A percentile compares a stretch with the other conserved stretches of the same genome.
phyloP scores from a whole-genome alignment of 2,329 filamentous ascomycete species.

The Monilinia aucupariae region DNA sequence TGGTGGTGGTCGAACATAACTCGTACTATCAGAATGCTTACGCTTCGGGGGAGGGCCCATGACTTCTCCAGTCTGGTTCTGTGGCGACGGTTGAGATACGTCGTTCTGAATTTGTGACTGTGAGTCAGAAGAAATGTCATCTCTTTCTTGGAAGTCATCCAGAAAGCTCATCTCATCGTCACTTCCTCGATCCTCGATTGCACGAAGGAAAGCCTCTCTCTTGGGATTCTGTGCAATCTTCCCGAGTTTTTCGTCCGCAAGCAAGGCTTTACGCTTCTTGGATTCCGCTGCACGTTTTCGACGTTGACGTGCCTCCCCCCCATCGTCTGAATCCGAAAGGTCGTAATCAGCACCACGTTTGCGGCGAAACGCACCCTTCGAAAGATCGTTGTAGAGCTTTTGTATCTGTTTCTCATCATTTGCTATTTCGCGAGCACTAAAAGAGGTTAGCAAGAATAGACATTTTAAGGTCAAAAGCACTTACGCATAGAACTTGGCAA shows the following conservation, averaged over 20 bases:
- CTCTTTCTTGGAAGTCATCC: constrained; percentile 45
- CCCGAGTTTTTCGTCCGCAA: constrained; percentile 83
- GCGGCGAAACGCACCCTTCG: constrained; percentile 77
- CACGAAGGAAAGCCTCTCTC: constrained; percentile 82
- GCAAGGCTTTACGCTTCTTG: constrained; percentile 82
- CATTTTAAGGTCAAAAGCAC: constrained; percentile 37
- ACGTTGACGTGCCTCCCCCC: constrained; percentile 67
- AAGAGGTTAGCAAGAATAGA: constrained; percentile 15
- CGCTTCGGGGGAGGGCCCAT: constrained; percentile 36
- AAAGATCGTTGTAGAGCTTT: constrained; percentile 89
- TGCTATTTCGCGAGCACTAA: constrained; percentile 69
- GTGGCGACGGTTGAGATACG: constrained; percentile 38
- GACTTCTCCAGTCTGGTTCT: constrained; percentile 45
- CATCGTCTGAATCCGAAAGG: constrained; percentile 87
- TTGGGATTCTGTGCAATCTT: constrained; percentile 87
- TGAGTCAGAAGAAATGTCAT: constrained; percentile 36
- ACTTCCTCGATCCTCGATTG: constrained; percentile 75
- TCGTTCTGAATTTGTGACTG: constrained; percentile 38
- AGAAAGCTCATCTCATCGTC: constrained; percentile 76
- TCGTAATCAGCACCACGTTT: constrained; percentile 78
- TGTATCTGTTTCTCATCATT: constrained; percentile 83
- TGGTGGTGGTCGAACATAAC: constrained; percentile 51
- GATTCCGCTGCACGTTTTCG: constrained; percentile 84
- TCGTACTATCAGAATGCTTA: constrained; percentile 38
- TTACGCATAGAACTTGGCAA: constrained; percentile 86